Evolutionary conservation across 2,329 filamentous ascomycete genomes (phyloP).

Genomic region (Claviceps humidiphila): DNA sequence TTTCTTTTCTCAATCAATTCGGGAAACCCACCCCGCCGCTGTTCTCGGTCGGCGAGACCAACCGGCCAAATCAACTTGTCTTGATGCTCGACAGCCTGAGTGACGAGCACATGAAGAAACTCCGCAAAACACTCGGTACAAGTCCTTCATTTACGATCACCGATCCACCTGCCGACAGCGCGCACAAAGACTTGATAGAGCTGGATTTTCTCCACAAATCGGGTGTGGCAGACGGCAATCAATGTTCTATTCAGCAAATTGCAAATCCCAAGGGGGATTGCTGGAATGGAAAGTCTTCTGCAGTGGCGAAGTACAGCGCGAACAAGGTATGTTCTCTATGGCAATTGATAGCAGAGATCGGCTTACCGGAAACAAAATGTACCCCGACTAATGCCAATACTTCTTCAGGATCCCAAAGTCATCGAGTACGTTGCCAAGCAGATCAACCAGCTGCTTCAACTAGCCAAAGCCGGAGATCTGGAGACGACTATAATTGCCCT

Average conservation of each 20-base stretch:
- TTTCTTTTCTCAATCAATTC: conserved; percentile 46
- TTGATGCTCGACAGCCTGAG: conserved; percentile 46
- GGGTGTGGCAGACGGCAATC: conserved; percentile 22
- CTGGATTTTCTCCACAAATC: conserved; percentile 25
- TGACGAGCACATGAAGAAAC: conserved; percentile 29
- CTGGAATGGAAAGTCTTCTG: conserved; percentile 28
- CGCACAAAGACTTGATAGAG: conserved; percentile 29
- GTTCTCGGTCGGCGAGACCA: conserved; percentile 27
- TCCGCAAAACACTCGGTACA: conserved; percentile 22
- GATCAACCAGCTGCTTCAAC: conserved; percentile 30
- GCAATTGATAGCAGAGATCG: too few species aligned
- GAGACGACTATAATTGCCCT: conserved; percentile 45
- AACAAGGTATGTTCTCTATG: not conserved
- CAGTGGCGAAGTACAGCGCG: conserved; percentile 1
- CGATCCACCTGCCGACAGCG: conserved; percentile 29
- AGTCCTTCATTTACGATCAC: conserved; percentile 35
- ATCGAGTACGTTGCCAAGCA: conserved; percentile 30
- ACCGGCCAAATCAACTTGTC: conserved; percentile 39
- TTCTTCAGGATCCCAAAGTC: conserved; percentile 24
- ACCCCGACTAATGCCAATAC: conserved; percentile 11
- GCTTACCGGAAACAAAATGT: not conserved
- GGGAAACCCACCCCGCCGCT: conserved; percentile 38
- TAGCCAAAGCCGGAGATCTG: conserved; percentile 35
- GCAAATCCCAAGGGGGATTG: conserved; percentile 32
- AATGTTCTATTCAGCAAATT: conserved; percentile 25